Percentiles rank a stretch among this genome's conserved stretches.
Evolutionary conservation across 345 rosid genomes (phyloP).

Genomic region (Eucalyptus cloeziana): DNA sequence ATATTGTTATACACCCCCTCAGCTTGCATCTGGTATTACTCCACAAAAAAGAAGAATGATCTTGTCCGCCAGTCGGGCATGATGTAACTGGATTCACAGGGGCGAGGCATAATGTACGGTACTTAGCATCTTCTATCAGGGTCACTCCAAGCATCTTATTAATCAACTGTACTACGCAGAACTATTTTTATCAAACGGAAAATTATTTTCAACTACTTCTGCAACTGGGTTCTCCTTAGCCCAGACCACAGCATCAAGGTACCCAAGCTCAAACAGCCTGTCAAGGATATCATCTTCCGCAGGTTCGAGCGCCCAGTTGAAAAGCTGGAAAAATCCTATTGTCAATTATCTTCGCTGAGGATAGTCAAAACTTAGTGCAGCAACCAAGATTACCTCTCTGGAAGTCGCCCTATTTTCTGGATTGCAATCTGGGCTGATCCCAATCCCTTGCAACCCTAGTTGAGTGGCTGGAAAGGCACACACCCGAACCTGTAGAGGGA

Average conservation of each 20-base stretch:
- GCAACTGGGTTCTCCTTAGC: constrained; percentile 51
- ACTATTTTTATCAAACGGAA: constrained; percentile 4
- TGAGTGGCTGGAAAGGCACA: constrained; percentile 75
- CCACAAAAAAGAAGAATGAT: neutral
- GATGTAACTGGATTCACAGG: neutral
- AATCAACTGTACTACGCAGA: neutral
- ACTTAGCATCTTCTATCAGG: neutral
- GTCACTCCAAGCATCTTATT: neutral
- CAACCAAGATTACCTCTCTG: constrained; percentile 41
- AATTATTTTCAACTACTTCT: constrained; percentile 27
- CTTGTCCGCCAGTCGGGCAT: neutral
- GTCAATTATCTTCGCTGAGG: neutral
- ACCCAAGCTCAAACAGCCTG: constrained; percentile 67
- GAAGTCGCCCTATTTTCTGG: constrained; percentile 57
- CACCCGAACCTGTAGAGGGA: constrained; percentile 47
- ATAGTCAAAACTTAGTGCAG: neutral
- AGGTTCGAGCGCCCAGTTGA: constrained; percentile 93
- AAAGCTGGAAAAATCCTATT: constrained; percentile 28
- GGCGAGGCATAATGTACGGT: neutral
- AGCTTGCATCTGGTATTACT: neutral
- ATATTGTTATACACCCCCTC: neutral
- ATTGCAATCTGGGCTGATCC: constrained; percentile 86
- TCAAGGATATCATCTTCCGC: constrained; percentile 70
- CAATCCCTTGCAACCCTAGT: constrained; percentile 63
- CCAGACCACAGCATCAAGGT: constrained; percentile 77